A percentile compares a stretch with the other conserved stretches of the same genome.
These are phyloP conservation scores for Royoungia palumana DNA, from an alignment of 768 basidiomycete species.

Conservation along the genomic window DNA sequence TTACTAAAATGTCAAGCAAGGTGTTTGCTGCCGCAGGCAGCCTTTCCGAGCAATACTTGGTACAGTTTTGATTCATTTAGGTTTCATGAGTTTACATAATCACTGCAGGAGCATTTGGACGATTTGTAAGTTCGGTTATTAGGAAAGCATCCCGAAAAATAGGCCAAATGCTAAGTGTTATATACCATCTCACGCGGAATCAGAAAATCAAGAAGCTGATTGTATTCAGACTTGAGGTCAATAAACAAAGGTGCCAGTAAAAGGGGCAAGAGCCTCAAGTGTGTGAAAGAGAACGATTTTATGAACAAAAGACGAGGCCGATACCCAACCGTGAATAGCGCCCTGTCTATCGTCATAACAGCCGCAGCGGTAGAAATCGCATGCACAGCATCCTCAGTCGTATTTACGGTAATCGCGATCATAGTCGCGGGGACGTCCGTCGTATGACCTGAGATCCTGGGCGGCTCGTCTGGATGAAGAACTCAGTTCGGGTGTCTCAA, in stretches of 20 bases:
- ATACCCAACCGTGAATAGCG: constrained; percentile 2
- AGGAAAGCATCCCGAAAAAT: too few species aligned
- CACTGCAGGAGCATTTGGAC: too few species aligned
- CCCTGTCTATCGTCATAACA: constrained; percentile 39
- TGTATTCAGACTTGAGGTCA: constrained; percentile 20
- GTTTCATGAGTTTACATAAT: too few species aligned
- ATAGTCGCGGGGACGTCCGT: constrained; percentile 50
- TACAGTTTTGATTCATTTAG: too few species aligned
- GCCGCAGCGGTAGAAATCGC: constrained; percentile 39
- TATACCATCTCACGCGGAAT: too few species aligned
- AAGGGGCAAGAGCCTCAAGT: background rate
- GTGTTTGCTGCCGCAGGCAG: too few species aligned
- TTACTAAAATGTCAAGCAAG: too few species aligned
- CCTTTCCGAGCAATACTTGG: too few species aligned
- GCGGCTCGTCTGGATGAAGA: constrained; percentile 61
- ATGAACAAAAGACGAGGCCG: background rate
- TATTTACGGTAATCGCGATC: constrained; percentile 34
- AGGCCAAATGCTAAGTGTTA: too few species aligned
- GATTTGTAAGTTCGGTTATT: too few species aligned
- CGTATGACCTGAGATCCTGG: constrained; percentile 89
- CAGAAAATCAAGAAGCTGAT: constrained; percentile 1
- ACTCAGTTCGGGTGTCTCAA: background rate
- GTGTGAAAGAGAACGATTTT: background rate
- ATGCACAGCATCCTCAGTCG: constrained; percentile 34
- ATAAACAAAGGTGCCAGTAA: constrained; percentile 17